Base-by-base conservation (phyloP, 2,329 filamentous ascomycete species). In the Beauveria australis region DNA sequence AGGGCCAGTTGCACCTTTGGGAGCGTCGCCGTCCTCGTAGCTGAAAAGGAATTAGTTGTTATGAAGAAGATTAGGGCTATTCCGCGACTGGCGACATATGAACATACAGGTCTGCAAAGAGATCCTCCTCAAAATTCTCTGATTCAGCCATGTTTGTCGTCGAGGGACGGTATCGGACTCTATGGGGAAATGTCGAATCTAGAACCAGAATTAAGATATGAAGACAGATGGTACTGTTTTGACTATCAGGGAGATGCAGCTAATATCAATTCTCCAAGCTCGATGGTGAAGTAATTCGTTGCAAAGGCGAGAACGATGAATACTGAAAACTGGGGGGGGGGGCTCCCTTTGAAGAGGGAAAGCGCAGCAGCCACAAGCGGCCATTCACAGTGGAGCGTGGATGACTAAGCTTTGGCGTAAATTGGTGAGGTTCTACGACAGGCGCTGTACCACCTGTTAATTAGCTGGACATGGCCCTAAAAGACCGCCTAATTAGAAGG, bases 41-140 rank as follows among this genome's bases (percentile, higher is more conserved):
- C 87, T 89, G 64, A 33, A 40, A 40, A 16, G 3, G n/a, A 9
- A 16, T 53, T 56, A 58, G 55, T 22, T 18, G 14, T 49, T 52
- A 33, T n/a, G n/a, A 52, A 24, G 18, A 9, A 8, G n/a, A 9
- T 9, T 3, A 9, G 33, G 33, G 14, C 16, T 22, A 52, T 16
- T 16, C 14, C 44, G 33, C 33, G 22, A 43, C n/a, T 26, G 44
- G 33, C 33, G 33, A 41, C 43, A 28, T 3, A 12, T 49, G 18
- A 30, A 67, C 91, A 77, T 80, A 96, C 92, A 96, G 84, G 77
- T 96, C 92, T 69, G 92, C 92, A 75, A 96, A 96, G 76, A 96
- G 89, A 81, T 96, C 92, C 71, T 96, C 92, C 68, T 96, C 92
- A 67, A 91, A 87, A 67, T 90, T 89, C 70, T 92, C 89, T 58